Conservation (phyloP, 2,329 filamentous ascomycete genomes). For the Rachicladosporium sp. region DNA sequence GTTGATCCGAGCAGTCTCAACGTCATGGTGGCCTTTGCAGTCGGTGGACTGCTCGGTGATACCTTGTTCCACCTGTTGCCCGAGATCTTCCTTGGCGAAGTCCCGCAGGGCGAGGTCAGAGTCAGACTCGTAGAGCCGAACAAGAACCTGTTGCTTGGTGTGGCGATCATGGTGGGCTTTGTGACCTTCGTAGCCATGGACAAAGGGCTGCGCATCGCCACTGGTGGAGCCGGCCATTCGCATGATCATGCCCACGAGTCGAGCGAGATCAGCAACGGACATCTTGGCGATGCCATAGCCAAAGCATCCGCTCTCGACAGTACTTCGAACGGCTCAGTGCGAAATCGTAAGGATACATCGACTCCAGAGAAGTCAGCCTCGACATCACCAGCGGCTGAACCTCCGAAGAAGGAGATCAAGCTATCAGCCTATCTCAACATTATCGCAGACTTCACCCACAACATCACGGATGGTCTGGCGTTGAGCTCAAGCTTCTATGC, state of each 20-base stretch:
- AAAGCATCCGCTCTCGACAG: conserved; percentile 7
- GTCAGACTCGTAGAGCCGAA: conserved; percentile 94
- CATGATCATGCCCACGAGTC: conserved; percentile 56
- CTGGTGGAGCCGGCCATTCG: conserved; percentile 61
- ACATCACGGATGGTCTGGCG: conserved; percentile 93
- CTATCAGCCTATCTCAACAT: conserved; percentile 87
- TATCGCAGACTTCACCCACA: conserved; percentile 96
- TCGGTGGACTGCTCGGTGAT: conserved; percentile 84
- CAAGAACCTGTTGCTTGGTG: conserved; percentile 75
- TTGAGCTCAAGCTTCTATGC: conserved; percentile 97
- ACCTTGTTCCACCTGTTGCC: conserved; percentile 95
- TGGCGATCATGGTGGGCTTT: conserved; percentile 89
- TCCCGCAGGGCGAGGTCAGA: conserved; percentile 44
- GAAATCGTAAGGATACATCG: conserved; percentile 27
- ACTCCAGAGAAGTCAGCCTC: not conserved
- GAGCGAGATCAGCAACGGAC: conserved; percentile 35
- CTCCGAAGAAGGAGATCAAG: conserved; percentile 58
- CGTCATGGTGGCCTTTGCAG: conserved; percentile 96
- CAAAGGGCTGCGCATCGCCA: conserved; percentile 84
- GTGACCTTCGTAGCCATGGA: conserved; percentile 97
- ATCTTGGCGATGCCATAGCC: conserved; percentile 15
- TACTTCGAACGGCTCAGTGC: conserved; percentile 14
- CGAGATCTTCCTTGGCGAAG: conserved; percentile 93
- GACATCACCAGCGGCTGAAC: not conserved
- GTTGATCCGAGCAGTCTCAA: conserved; percentile 86